Base-by-base conservation (phyloP, 2,329 filamentous ascomycete genomes). In the Neofusicoccum laricinum region DNA sequence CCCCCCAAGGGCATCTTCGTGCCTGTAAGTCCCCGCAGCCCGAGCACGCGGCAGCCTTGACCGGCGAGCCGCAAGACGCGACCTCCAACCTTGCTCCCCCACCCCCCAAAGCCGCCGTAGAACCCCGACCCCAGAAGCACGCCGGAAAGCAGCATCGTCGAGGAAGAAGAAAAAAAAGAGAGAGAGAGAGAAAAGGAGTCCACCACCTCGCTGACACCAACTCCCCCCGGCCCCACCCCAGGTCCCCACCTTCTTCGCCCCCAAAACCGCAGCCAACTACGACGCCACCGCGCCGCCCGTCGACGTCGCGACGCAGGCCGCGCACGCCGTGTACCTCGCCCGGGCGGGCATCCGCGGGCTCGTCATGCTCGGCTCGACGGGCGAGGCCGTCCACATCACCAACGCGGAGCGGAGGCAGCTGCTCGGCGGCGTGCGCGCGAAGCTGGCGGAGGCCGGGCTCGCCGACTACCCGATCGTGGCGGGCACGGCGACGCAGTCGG, bases 171-270 rank as follows among this genome's bases (percentile, higher is more conserved):
- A n/a, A n/a, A n/a, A n/a, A n/a, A n/a, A n/a, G n/a, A n/a, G n/a
- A n/a, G n/a, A n/a, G n/a, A n/a, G n/a, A n/a, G n/a, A n/a, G n/a
- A n/a, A n/a, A n/a, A n/a, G n/a, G n/a, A n/a, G 25, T 25, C 25
- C 25, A 2, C 25, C 25, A 25, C 25, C 2, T 25, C 25, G 4
- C 25, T 25, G 25, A 25, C 25, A 25, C 25, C n/a, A n/a, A n/a
- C n/a, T n/a, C 25, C 25, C 14, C 12, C 49, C n/a, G 4, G 38
- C 38, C 8, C 25, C 7, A 15, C 12, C n/a, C 2, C 25, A 65
- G 58, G 79, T 85, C 21, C 85, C 85, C 4, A 88, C 86, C 59
- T 88, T 88, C 78, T 87, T 86, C 76, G 79, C 84, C 73, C 66
- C 76, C 73, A 43, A 49, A n/a, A 45, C 34, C 21, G 36, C 63